Conservation (phyloP, 257 asterid genomes). For the Osmanthus fragrans region DNA sequence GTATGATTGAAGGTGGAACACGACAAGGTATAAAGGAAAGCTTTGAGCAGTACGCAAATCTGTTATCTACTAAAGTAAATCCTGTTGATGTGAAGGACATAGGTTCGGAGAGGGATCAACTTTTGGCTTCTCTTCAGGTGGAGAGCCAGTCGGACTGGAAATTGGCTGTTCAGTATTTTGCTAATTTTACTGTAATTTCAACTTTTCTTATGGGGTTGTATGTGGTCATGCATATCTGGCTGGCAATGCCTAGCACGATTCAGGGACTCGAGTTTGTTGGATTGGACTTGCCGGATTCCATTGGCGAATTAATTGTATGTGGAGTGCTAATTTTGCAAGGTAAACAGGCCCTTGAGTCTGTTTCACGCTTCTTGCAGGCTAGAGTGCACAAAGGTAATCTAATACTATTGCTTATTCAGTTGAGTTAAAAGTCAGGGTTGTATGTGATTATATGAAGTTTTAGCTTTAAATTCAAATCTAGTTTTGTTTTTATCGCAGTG, state of each 20-base stretch:
- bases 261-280: constrained; percentile 99
- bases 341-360: constrained; percentile 69
- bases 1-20: constrained; percentile 92
- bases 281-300: constrained; percentile 93
- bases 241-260: constrained; percentile 67
- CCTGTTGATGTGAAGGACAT: constrained; percentile 72
- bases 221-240: constrained; percentile 66
- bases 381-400: constrained; percentile 75
- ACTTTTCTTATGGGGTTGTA: constrained; percentile 63
- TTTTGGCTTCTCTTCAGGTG: constrained; percentile 78
- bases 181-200: constrained; percentile 76
- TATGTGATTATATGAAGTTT: neutral
- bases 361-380: constrained; percentile 95
- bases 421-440: neutral
- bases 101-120: constrained; percentile 84
- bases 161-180: constrained; percentile 85
- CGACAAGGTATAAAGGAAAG: constrained; percentile 90
- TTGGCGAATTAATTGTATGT: constrained; percentile 86
- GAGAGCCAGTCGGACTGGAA: constrained; percentile 82
- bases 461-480: neutral
- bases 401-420: constrained; percentile 4
- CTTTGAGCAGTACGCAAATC: constrained; percentile 66
- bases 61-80: constrained; percentile 69
- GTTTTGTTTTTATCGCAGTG: neutral
- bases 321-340: constrained; percentile 92